phyloP scores from a whole-genome alignment of 2,329 filamentous ascomycete species.

The Basipetospora chlamydospora region DNA sequence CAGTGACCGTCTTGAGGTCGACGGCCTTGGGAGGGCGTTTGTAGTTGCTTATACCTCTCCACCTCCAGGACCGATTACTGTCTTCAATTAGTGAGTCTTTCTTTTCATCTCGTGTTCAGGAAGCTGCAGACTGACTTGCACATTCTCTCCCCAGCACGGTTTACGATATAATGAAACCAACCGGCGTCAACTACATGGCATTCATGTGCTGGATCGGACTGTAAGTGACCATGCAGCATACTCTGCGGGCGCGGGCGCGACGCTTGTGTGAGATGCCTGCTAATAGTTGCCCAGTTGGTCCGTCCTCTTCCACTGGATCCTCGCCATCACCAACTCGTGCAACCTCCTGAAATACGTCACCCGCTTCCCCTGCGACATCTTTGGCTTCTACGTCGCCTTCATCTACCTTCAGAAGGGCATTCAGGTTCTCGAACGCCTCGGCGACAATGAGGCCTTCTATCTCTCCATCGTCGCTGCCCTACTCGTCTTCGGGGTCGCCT shows the following conservation, averaged over 20 bases:
- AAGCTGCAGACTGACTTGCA: conserved; percentile 5
- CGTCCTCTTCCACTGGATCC: conserved; percentile 67
- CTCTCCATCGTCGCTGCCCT: conserved; percentile 64
- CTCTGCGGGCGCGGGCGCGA: too few relatives aligned
- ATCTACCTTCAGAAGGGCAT: conserved; percentile 88
- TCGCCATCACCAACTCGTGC: conserved; percentile 74
- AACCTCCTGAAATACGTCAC: conserved; percentile 84
- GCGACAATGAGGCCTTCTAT: conserved; percentile 53
- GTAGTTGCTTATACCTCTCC: too few relatives aligned
- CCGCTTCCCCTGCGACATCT: conserved; percentile 83
- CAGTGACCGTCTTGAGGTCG: conserved; percentile 9
- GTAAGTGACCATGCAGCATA: conserved; percentile 26
- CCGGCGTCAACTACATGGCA: conserved; percentile 66
- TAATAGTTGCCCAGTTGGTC: conserved; percentile 68
- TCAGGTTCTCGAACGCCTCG: conserved; percentile 68
- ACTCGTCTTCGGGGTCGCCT: conserved; percentile 64
- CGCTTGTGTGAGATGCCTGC: too few relatives aligned
- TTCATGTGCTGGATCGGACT: conserved; percentile 91
- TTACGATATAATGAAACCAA: conserved; percentile 70
- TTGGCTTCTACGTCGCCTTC: conserved; percentile 84
- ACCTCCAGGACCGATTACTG: conserved; percentile 63
- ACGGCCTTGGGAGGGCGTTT: too few relatives aligned
- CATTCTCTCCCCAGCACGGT: conserved; percentile 44
- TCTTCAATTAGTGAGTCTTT: conserved; percentile 63
- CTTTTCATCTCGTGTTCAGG: neutral